Evolutionary conservation across 805 yeast genomes (phyloP).

Genomic region (Ogataea pini): DNA sequence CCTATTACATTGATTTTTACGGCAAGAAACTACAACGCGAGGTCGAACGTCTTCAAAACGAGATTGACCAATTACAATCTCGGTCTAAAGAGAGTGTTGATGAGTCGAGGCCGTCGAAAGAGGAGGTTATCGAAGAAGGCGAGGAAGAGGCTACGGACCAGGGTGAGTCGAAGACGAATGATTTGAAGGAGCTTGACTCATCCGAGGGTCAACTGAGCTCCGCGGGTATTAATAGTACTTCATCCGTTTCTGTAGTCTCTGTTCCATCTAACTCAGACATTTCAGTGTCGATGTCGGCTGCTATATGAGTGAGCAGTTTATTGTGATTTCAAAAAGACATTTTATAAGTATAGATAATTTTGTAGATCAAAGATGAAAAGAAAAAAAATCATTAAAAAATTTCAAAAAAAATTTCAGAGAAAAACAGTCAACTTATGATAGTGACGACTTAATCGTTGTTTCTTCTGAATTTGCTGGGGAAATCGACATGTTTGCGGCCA

Average conservation of each 20-base stretch:
- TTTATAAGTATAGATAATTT: no score
- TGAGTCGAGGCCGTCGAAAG: background rate
- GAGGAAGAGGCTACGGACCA: background rate
- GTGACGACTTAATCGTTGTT: no score
- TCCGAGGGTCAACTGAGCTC: background rate
- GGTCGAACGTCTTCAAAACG: slow-evolving; percentile 66
- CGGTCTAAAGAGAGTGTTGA: background rate
- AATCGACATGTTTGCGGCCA: slow-evolving; percentile 58
- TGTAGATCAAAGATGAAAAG: no score
- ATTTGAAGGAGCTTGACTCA: no score
- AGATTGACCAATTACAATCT: slow-evolving; percentile 62
- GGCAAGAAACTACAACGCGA: slow-evolving; percentile 90
- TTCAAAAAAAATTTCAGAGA: background rate
- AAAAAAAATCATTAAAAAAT: no score
- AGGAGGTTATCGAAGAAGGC: background rate
- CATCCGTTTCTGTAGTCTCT: background rate
- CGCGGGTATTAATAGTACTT: background rate
- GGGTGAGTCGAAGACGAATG: background rate
- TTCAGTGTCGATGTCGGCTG: no score
- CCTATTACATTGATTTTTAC: slow-evolving; percentile 87
- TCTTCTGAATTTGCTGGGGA: no score
- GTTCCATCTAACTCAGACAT: no score
- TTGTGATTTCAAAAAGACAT: no score
- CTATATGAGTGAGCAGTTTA: no score
- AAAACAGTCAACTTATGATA: background rate